Evolutionary conservation across 75 land plant genomes (phyloP), one percentile per base, ranked within the genome.

Genomic region (Cupressus sempervirens): DNA sequence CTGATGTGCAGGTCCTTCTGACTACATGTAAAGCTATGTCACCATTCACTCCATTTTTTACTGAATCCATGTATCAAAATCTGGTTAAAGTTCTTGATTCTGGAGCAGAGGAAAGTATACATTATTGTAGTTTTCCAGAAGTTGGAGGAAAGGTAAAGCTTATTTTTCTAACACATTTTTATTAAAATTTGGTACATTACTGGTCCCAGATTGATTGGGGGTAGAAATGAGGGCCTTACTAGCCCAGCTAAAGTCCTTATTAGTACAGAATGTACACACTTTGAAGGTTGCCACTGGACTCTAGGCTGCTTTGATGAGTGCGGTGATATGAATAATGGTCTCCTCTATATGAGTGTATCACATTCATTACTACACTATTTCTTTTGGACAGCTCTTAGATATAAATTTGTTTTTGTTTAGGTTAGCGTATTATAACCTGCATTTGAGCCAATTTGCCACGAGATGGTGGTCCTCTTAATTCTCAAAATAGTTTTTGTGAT

Each of bases 41-140:
- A 82, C 99, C 99, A 30, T 98, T 98, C 70, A 96, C 98, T 30
- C 99, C 98, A 58, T 96, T 96, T 88, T 98, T 98, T 86, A 93
- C 99, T 15, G 99, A 98, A 86, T 92, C 90, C 82, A 87, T 98
- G 56, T 98, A 96, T 84, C 98, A 98, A 88, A 98, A 96, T 84
- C 67, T 98, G 85, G 89, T 94, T 14, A 97, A 90, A 73, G 94
- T 91, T 53, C 76, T 70, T 68, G 81, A 81, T 35, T 70, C 84
- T 76, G 91, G 83, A 40, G 72, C 91, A 65, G 94, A 92, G 77
- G 99, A 95, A 86, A 96, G 99, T 80, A 91, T 98, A 86, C 99
- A 98, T 84, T 95, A 92, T 79, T 98, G 99, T 86, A 80, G 87
- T 56, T 95, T 96, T 86, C 99, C 99, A 74, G 82, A 88, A 75